Evolutionary conservation across 768 basidiomycete species (phyloP).

Genomic region (Tephrocybe sp.): DNA sequence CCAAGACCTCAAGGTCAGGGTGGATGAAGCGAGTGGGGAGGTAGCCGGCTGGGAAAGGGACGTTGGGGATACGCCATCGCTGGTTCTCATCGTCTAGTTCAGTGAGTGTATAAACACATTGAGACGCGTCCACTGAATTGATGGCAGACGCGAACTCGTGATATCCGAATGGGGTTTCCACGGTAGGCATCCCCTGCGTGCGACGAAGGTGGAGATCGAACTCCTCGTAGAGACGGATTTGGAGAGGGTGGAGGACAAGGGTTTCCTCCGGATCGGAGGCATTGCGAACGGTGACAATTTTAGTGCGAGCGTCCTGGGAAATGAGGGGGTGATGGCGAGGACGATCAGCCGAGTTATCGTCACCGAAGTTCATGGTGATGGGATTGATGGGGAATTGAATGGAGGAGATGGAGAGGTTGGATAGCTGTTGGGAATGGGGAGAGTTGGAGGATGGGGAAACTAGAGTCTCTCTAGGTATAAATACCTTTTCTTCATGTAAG

Average conservation of each 20-base stretch:
- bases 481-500: background rate
- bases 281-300: background rate
- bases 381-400: background rate
- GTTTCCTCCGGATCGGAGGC: background rate
- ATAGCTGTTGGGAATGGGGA: background rate
- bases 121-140: background rate
- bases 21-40: background rate
- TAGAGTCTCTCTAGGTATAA: too few species aligned
- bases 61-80: background rate
- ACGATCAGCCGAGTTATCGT: background rate
- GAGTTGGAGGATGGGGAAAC: too few species aligned
- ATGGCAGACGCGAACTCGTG: background rate
- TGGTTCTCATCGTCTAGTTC: background rate
- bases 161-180: background rate
- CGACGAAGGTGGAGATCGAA: background rate
- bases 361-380: background rate
- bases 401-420: background rate
- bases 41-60: background rate
- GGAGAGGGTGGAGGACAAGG: background rate
- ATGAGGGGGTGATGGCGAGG: background rate
- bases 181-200: background rate
- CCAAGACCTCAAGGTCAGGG: background rate
- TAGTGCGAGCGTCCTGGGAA: background rate
- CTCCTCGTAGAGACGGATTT: background rate
- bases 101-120: background rate